These are phyloP conservation scores for Madurella fahalii DNA, from an alignment of 2,329 filamentous ascomycete genomes.

Conservation along the genomic window DNA sequence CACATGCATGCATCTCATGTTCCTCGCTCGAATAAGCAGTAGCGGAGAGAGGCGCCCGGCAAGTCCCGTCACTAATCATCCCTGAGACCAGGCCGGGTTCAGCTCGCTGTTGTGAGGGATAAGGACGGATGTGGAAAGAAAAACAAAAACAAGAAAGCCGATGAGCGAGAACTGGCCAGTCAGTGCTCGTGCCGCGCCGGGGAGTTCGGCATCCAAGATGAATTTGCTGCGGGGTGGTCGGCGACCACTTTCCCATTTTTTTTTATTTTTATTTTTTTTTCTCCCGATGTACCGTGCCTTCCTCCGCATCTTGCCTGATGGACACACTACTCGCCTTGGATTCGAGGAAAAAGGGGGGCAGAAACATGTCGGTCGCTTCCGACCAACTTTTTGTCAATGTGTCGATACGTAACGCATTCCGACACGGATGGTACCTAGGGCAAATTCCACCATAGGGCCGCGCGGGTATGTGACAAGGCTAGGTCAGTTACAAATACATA, in stretches of 20 bases:
- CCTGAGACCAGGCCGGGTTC: neutral
- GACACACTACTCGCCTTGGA: too few species aligned
- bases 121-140: neutral
- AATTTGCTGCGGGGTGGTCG: slow-evolving; percentile 12
- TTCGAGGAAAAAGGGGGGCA: too few species aligned
- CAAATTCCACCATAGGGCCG: too few species aligned
- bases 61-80: neutral
- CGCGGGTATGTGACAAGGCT: too few species aligned
- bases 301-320: too few species aligned
- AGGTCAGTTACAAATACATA: too few species aligned
- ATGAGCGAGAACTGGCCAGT: neutral
- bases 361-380: too few species aligned
- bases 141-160: neutral
- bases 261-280: neutral
- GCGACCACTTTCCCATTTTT: slow-evolving; percentile 3
- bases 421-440: too few species aligned
- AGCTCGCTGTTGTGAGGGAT: neutral
- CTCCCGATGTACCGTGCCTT: too few species aligned
- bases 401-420: too few species aligned
- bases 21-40: neutral
- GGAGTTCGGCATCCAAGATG: slow-evolving; percentile 14
- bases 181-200: slow-evolving; percentile 9
- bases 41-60: neutral
- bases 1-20: neutral
- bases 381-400: too few species aligned